Percentiles rank a stretch among this genome's conserved stretches.
Conservation (phyloP, 2,329 filamentous ascomycete species). For the Erysiphe neolycopersici region DNA sequence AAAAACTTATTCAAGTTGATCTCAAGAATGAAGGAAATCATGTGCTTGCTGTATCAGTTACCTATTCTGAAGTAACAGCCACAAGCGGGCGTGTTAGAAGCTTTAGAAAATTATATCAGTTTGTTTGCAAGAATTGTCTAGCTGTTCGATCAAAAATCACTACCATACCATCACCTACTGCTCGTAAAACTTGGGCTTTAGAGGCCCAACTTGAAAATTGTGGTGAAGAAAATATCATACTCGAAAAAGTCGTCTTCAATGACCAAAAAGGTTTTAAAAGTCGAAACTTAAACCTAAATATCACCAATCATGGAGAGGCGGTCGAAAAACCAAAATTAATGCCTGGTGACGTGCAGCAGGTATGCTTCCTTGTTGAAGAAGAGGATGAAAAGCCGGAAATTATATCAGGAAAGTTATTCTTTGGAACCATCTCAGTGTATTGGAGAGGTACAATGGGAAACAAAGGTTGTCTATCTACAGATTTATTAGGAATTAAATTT, state of each 20-base stretch:
- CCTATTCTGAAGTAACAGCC: conserved; percentile 68
- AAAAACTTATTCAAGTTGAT: conserved; percentile 62
- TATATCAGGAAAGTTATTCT: conserved; percentile 32
- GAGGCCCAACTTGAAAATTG: conserved; percentile 94
- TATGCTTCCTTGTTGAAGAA: conserved; percentile 29
- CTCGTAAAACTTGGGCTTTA: conserved; percentile 33
- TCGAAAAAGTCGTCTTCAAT: conserved; percentile 38
- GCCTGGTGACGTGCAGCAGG: conserved; percentile 36
- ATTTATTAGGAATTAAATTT: conserved; percentile 37
- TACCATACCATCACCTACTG: conserved; percentile 16
- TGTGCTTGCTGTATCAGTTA: conserved; percentile 76
- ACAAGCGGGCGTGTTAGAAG: conserved; percentile 48
- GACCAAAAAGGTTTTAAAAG: conserved; percentile 24
- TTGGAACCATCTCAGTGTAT: conserved; percentile 63
- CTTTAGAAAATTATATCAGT: conserved; percentile 90
- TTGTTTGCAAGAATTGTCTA: conserved; percentile 70
- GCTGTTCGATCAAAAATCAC: conserved; percentile 74
- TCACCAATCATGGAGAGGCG: conserved; percentile 10
- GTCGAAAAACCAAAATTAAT: conserved; percentile 31
- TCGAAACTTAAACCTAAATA: conserved; percentile 29
- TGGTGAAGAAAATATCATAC: conserved; percentile 53
- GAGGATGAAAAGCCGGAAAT: conserved; percentile 15
- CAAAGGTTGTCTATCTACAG: conserved; percentile 63
- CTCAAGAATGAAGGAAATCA: conserved; percentile 87
- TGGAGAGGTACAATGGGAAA: conserved; percentile 86